These are phyloP conservation scores for Fusarium chlamydosporum DNA, from an alignment of 2,329 filamentous ascomycete genomes.

Conservation along the genomic window DNA sequence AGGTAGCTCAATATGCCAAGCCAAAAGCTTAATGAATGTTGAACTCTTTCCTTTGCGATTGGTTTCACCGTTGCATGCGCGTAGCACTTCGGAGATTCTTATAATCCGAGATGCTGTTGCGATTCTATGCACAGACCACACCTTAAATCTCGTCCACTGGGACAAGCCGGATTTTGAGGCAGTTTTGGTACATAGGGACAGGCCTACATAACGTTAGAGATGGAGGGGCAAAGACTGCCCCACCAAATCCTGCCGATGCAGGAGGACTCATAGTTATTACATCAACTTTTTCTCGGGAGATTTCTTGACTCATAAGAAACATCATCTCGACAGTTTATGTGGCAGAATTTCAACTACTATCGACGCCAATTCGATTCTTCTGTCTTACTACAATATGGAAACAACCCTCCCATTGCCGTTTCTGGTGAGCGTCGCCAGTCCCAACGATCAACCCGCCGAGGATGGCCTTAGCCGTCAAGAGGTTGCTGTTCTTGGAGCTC, in stretches of 20 bases:
- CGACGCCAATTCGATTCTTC: constrained; percentile 25
- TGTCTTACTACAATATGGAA: constrained; percentile 65
- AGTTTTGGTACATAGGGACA: constrained; percentile 25
- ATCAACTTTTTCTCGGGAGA: constrained; percentile 46
- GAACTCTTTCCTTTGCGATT: constrained; percentile 21
- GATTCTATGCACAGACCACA: constrained; percentile 53
- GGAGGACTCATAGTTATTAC: constrained; percentile 49
- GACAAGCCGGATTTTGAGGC: constrained; percentile 37
- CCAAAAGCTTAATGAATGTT: constrained; percentile 12
- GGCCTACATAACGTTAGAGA: constrained; percentile 28
- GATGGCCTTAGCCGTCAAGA: constrained; percentile 70
- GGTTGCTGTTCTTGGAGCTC: constrained; percentile 70
- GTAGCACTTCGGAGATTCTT: constrained; percentile 23
- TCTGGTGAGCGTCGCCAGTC: constrained; percentile 69
- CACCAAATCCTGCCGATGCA: constrained; percentile 52
- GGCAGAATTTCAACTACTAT: neutral
- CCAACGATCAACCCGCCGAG: constrained; percentile 62
- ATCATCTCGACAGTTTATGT: constrained; percentile 16
- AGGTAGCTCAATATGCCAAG: constrained; percentile 1
- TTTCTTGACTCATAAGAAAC: constrained; percentile 47
- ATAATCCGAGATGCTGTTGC: constrained; percentile 45
- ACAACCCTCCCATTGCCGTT: constrained; percentile 75
- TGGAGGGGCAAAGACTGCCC: constrained; percentile 51
- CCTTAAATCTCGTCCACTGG: constrained; percentile 52
- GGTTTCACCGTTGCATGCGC: constrained; percentile 26